These are phyloP conservation scores for Chytriomyces sp. DNA, from an alignment of 192 early-diverging fungal species.

Conservation along the genomic window DNA sequence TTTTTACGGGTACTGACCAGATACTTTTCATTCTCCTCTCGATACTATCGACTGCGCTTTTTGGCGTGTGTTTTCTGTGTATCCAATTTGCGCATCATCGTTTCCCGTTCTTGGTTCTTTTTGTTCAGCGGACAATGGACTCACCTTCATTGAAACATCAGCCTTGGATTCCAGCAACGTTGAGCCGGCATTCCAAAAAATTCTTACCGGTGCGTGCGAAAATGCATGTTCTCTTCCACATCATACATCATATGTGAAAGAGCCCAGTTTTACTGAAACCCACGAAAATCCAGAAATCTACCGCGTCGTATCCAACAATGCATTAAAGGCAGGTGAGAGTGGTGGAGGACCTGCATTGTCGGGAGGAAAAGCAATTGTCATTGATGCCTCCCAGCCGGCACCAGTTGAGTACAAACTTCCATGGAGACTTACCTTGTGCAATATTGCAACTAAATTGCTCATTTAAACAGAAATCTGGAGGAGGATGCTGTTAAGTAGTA, in stretches of 20 bases:
- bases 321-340: constrained; percentile 66
- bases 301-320: constrained; percentile 95
- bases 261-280: constrained; percentile 8
- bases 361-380: constrained; percentile 5
- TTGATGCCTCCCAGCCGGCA: not conserved
- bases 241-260: not conserved
- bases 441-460: not conserved
- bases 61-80: not conserved
- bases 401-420: not conserved
- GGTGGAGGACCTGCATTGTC: constrained; percentile 7
- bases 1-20: not conserved
- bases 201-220: constrained; percentile 76
- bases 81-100: not conserved
- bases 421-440: not conserved
- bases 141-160: constrained; percentile 98
- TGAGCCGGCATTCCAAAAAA: constrained; percentile 93
- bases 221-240: not conserved
- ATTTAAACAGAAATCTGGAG: constrained; percentile 14
- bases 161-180: constrained; percentile 97
- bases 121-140: constrained; percentile 77
- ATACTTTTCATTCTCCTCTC: not conserved
- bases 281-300: constrained; percentile 77
- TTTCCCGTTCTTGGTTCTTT: not conserved
- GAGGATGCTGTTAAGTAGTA: constrained; percentile 25
- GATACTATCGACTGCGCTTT: not conserved